Evolutionary conservation across 192 early-diverging fungal genomes (phyloP), one percentile per base, ranked within the genome.

Genomic region (Rhizophagus sp.): DNA sequence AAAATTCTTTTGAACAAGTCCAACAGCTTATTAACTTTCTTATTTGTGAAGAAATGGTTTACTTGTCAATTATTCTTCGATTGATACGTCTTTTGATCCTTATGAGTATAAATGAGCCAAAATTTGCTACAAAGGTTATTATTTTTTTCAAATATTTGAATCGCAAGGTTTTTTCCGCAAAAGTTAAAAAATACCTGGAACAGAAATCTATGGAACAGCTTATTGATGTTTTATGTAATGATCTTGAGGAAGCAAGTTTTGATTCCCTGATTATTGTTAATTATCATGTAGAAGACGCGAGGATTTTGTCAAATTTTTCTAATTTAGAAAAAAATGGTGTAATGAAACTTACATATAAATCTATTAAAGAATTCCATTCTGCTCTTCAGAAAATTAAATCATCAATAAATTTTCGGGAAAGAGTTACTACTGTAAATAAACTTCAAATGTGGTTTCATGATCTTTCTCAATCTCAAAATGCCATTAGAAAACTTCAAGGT

Each of bases 61-160:
- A 76, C 30, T 11, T 24, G 11, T 15, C 36, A 12, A 67, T 50
- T 67, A 68, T 67, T 39, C 63, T 78, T 67, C 34, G 76, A 22
- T 6, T 78, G 4, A 67, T 78, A 78, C 19, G 64, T 11, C 63
- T 78, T 24, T 19, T 78, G 64, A 27, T 67, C 24, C 76, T 78
- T 50, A 78, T 78, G 19, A 33, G 63, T 30, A 7, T 66, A 17
- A 78, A 78, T 36, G 76, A 78, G 67, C 30, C 25, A 13, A 47
- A 44, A 50, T 66, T 67, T 50, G 10, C 19, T 22, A 17, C 41
- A 4, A 49, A 19, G 2, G 17, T 78, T 4, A 25, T 66, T 9
- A 15, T 49, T 25, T 24, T 50, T 68, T 78, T 78, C 41, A 78
- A 75, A 61, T 10, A 75, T 11, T 22, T 19, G 6, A 13, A 66